A percentile compares a stretch with the other conserved stretches of the same genome.
These are phyloP conservation scores for Termitomyces sp. DNA, from an alignment of 768 basidiomycete species.

Conservation along the genomic window DNA sequence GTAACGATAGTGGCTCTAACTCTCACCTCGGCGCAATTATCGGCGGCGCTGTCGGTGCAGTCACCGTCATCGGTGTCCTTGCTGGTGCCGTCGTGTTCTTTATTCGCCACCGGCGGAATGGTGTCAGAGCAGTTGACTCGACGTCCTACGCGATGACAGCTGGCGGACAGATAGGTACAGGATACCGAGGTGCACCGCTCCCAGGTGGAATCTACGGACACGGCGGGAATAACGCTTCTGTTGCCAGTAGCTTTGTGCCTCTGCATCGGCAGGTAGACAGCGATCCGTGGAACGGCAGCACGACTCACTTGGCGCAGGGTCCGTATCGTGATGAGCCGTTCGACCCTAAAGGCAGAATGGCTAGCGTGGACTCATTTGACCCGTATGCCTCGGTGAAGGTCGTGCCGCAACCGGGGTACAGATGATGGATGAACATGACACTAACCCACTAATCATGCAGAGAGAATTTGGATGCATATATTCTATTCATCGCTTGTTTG, in stretches of 20 bases:
- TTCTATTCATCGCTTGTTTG: neutral
- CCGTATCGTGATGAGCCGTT: slow-evolving; percentile 29
- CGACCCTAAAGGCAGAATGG: slow-evolving; percentile 1
- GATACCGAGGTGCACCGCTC: slow-evolving; percentile 15
- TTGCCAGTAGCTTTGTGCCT: slow-evolving; percentile 70
- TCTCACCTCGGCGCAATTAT: slow-evolving; percentile 4
- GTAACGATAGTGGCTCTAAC: neutral
- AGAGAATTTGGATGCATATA: neutral
- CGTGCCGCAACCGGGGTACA: slow-evolving; percentile 7
- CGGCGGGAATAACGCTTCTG: slow-evolving; percentile 31
- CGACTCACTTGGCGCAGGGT: slow-evolving; percentile 36
- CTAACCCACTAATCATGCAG: neutral
- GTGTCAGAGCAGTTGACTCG: slow-evolving; percentile 1
- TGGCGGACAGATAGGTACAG: slow-evolving; percentile 26
- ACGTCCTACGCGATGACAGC: slow-evolving; percentile 17
- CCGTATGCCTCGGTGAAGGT: slow-evolving; percentile 29
- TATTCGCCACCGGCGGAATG: slow-evolving; percentile 40
- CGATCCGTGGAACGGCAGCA: slow-evolving; percentile 57
- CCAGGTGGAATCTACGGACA: slow-evolving; percentile 26
- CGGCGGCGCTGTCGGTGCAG: slow-evolving; percentile 7
- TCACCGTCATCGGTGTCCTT: slow-evolving; percentile 2
- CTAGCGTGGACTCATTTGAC: slow-evolving; percentile 27
- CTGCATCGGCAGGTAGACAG: slow-evolving; percentile 56
- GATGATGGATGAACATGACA: neutral
- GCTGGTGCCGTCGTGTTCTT: slow-evolving; percentile 3